phyloP scores from a whole-genome alignment of 2,329 filamentous ascomycete species.

The Penicillium italicum region DNA sequence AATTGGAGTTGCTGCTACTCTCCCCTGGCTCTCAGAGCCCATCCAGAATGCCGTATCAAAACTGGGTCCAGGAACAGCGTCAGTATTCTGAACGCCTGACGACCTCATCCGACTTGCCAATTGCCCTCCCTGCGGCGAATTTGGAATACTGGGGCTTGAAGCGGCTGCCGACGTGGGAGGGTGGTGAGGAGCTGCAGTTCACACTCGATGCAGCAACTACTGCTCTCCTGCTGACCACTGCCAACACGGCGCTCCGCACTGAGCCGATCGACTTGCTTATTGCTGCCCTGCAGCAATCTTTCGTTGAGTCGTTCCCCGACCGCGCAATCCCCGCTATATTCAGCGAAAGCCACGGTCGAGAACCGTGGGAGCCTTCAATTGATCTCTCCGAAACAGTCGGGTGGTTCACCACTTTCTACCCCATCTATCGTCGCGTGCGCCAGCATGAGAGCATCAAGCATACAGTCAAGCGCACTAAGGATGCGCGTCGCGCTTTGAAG shows the following conservation, averaged over 20 bases:
- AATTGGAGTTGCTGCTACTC: background rate
- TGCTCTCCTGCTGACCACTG: conserved; percentile 6
- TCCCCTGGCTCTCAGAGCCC: background rate
- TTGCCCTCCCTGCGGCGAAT: background rate
- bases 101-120: background rate
- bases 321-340: conserved; percentile 17
- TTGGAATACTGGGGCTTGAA: conserved; percentile 1
- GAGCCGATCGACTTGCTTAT: conserved; percentile 23
- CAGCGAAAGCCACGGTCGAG: conserved; percentile 25
- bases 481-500: background rate
- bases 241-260: conserved; percentile 10
- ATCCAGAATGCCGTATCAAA: background rate
- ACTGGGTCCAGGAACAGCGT: background rate
- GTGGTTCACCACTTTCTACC: conserved; percentile 23
- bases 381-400: conserved; percentile 23
- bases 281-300: conserved; percentile 18
- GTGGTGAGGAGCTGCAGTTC: conserved; percentile 1
- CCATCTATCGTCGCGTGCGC: background rate
- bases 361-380: conserved; percentile 14
- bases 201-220: conserved; percentile 10
- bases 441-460: background rate
- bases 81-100: background rate
- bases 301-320: conserved; percentile 14
- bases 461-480: conserved; percentile 1
- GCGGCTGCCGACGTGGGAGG: background rate